A percentile compares a stretch with the other conserved stretches of the same genome.
phyloP scores from a whole-genome alignment of 805 yeast species.

The Metschnikowia shivogae region DNA sequence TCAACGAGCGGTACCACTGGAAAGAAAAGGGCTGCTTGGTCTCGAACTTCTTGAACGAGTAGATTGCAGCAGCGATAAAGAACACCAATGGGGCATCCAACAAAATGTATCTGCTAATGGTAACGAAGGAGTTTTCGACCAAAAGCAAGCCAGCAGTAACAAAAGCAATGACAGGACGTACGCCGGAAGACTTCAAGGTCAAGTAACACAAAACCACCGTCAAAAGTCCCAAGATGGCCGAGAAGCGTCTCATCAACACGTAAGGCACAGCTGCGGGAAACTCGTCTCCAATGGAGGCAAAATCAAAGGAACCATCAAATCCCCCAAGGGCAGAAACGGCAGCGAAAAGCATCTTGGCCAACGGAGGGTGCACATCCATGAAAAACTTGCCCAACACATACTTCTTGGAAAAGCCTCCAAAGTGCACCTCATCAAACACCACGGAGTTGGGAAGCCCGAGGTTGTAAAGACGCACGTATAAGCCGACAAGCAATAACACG shows the following conservation, averaged over 20 bases:
- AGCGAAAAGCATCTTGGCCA: conserved; percentile 72
- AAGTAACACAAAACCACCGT: conserved; percentile 63
- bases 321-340: conserved; percentile 66
- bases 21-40: conserved; percentile 56
- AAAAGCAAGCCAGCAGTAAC: conserved; percentile 53
- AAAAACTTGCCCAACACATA: conserved; percentile 64
- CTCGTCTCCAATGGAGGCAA: conserved; percentile 59
- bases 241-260: conserved; percentile 62
- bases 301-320: conserved; percentile 65
- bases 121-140: conserved; percentile 64
- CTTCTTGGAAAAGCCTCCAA: conserved; percentile 92
- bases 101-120: conserved; percentile 71
- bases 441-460: conserved; percentile 72
- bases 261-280: conserved; percentile 63
- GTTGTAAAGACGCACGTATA: conserved; percentile 55
- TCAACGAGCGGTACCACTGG: conserved; percentile 55
- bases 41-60: conserved; percentile 63
- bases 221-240: conserved; percentile 64
- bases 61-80: conserved; percentile 69
- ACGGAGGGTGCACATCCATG: conserved; percentile 78
- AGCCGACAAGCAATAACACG: conserved; percentile 47
- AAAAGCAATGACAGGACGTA: conserved; percentile 58
- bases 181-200: conserved; percentile 70
- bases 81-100: conserved; percentile 74
- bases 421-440: conserved; percentile 90